phyloP scores from a whole-genome alignment of 371 early-diverging fungal species.

The Zychaea mexicana region DNA sequence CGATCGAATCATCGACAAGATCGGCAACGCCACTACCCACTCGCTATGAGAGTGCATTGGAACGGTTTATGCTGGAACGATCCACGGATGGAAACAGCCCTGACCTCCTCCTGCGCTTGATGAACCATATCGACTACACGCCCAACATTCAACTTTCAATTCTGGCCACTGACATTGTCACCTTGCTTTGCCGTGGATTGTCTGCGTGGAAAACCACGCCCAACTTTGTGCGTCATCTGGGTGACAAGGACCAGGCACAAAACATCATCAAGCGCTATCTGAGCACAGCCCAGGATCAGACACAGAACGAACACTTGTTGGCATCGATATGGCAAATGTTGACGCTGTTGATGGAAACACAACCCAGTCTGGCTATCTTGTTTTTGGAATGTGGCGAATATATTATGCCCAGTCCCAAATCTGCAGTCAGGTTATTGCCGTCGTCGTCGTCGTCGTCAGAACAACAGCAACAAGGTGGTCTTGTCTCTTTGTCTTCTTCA shows the following conservation, averaged over 20 bases:
- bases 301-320: conserved; percentile 29
- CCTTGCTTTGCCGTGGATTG: conserved; percentile 31
- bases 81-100: conserved; percentile 21
- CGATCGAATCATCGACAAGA: conserved; percentile 8
- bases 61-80: conserved; percentile 22
- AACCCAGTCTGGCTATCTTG: conserved; percentile 46
- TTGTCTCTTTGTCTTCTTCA: background rate
- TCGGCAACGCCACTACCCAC: conserved; percentile 2
- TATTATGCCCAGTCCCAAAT: conserved; percentile 54
- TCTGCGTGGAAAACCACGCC: conserved; percentile 34
- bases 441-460: no score
- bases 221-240: conserved; percentile 45
- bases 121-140: conserved; percentile 36
- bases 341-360: conserved; percentile 38
- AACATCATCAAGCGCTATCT: conserved; percentile 38
- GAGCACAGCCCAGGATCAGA: conserved; percentile 33
- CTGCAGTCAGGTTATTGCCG: conserved; percentile 52
- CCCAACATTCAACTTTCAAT: conserved; percentile 30
- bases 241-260: conserved; percentile 41
- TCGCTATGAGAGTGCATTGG: conserved; percentile 14
- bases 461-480: conserved; percentile 51
- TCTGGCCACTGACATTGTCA: conserved; percentile 37
- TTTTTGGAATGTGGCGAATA: conserved; percentile 54
- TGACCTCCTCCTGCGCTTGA: conserved; percentile 40
- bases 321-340: conserved; percentile 47